These are phyloP conservation scores for Zygosaccharomyces bailii DNA, from an alignment of 805 yeast genomes.

Conservation along the genomic window DNA sequence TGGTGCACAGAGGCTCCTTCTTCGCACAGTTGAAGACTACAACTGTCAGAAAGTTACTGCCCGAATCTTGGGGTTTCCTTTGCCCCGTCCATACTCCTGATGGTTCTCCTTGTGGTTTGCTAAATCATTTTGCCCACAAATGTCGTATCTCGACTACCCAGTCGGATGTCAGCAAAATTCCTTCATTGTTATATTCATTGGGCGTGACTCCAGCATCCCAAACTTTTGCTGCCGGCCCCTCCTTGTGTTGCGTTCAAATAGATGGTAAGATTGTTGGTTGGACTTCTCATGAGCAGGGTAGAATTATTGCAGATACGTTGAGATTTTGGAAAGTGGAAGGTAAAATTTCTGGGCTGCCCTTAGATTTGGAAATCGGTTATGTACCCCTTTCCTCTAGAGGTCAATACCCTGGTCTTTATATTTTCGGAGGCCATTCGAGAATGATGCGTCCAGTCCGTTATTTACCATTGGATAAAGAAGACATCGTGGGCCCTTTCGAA, in stretches of 20 bases:
- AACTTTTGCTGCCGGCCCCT: slow-evolving; percentile 83
- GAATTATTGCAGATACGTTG: slow-evolving; percentile 79
- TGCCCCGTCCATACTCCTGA: slow-evolving; percentile 99
- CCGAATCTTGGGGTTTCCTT: slow-evolving; percentile 98
- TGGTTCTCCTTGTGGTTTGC: slow-evolving; percentile 98
- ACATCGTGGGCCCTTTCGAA: slow-evolving; percentile 94
- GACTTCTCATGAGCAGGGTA: slow-evolving; percentile 88
- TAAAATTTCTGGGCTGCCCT: slow-evolving; percentile 61
- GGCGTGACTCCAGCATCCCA: slow-evolving; percentile 78
- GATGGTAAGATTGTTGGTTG: slow-evolving; percentile 93
- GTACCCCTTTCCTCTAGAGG: slow-evolving; percentile 96
- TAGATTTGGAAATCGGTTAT: slow-evolving; percentile 86
- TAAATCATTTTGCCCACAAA: slow-evolving; percentile 94
- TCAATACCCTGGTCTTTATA: slow-evolving; percentile 92
- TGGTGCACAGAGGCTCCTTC: slow-evolving; percentile 99
- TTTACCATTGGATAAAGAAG: slow-evolving; percentile 77
- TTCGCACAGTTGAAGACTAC: slow-evolving; percentile 97
- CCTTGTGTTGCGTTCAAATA: slow-evolving; percentile 82
- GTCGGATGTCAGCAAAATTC: slow-evolving; percentile 69
- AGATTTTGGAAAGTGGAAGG: slow-evolving; percentile 92
- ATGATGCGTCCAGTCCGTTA: slow-evolving; percentile 96
- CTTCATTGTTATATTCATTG: slow-evolving; percentile 58
- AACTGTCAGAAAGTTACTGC: slow-evolving; percentile 90
- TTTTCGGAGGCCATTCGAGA: slow-evolving; percentile 90
- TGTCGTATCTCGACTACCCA: slow-evolving; percentile 80